These are phyloP conservation scores for Cyphellophora europaea DNA, from an alignment of 2,329 filamentous ascomycete genomes.

Conservation along the genomic window DNA sequence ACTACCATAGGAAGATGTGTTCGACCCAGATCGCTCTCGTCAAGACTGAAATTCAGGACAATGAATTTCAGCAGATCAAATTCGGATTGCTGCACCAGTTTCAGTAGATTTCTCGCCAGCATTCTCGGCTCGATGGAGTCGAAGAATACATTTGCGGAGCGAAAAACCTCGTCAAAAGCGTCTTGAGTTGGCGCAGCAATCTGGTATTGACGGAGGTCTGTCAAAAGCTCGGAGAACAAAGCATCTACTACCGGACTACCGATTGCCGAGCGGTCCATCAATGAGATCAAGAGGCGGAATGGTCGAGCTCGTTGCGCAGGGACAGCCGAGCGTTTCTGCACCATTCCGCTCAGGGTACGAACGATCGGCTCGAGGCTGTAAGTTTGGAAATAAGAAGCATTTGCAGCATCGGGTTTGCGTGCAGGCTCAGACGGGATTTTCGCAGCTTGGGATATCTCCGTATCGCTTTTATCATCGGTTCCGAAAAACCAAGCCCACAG, in stretches of 20 bases:
- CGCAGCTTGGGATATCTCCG: constrained; percentile 5
- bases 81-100: constrained; percentile 41
- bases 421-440: constrained; percentile 20
- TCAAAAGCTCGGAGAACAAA: constrained; percentile 77
- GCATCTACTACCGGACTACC: constrained; percentile 80
- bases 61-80: constrained; percentile 73
- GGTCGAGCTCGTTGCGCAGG: constrained; percentile 68
- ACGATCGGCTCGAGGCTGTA: constrained; percentile 68
- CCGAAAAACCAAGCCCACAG: constrained; percentile 96
- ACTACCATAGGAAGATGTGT: constrained; percentile 12
- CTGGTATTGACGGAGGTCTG: constrained; percentile 70
- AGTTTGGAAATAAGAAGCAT: constrained; percentile 60
- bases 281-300: constrained; percentile 82
- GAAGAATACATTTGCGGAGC: constrained; percentile 92
- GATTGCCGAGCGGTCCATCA: constrained; percentile 99
- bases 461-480: constrained; percentile 42
- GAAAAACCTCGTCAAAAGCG: constrained; percentile 76
- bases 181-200: constrained; percentile 52
- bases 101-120: constrained; percentile 76
- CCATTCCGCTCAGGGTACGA: constrained; percentile 66
- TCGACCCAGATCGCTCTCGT: constrained; percentile 79
- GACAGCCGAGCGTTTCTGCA: constrained; percentile 46
- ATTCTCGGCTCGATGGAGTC: constrained; percentile 91
- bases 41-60: constrained; percentile 75
- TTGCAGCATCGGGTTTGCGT: constrained; percentile 27